Base-by-base conservation (phyloP, 2,329 filamentous ascomycete genomes). In the Fusarium sp. region DNA sequence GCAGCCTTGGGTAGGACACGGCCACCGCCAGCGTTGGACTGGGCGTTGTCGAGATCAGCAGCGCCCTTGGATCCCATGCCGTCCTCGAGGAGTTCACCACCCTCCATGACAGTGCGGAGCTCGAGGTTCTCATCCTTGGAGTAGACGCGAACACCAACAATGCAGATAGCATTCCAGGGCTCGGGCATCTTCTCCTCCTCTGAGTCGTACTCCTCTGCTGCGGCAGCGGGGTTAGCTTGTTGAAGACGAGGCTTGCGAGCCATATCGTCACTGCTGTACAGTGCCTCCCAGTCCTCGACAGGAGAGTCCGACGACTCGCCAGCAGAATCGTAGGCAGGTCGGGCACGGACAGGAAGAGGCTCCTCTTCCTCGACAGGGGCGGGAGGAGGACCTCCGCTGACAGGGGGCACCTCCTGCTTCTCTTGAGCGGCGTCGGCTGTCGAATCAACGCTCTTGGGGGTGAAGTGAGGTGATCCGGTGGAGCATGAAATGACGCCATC, bases 81-180 rank as follows among this genome's bases (percentile, higher is more conserved):
- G 41, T 81, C 83, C 74, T 88, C 85, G 28, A 82, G 78, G 6
- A 88, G 79, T 69, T 84, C 81, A 25, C 84, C 85, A 41, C 85
- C 85, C 73, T 88, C 86, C 77, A 88, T 83, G 21, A 88, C 84
- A 14, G 87, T 83, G 39, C 82, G 81, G n/a, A 88, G 77, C 75
- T 87, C 83, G 4, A 89, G 79, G 31, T 81, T 77, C 45, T 84
- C 82, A 73, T 90, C 86, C 76, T 86, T 88, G 73, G 85, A 86
- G 76, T 90, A 90, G 8, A 90, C 85, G 7, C 87, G 84, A 53
- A 90, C 79, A 0, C 89, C 88, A 0, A 90, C 84, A 19, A 90
- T 85, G 54, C 84, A 86, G 46, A 90, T 83, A 6, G 88, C 88
- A 74, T 90, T 90, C 88, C 89, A 90, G 2, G 87, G 85, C 25